Base-by-base conservation (phyloP, 352 stramenopile genomes). In the Pythium myriotylum region DNA sequence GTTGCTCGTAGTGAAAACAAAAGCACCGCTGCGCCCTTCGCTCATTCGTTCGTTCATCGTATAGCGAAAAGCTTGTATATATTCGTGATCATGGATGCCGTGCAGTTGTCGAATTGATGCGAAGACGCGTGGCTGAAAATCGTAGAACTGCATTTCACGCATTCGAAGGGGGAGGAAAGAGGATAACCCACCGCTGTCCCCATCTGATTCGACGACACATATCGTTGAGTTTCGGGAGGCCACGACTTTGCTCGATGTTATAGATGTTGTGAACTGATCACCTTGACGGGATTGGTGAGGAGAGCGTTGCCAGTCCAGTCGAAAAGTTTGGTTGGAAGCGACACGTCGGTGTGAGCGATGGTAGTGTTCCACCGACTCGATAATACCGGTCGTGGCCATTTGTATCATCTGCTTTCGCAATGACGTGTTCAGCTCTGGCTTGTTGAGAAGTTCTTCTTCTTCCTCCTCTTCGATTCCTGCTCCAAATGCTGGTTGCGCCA, bases 1-100 rank as follows among this genome's bases (percentile, higher is more conserved):
- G 54, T 97, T 88, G 61, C 76, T 90, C 35, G 89, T 94, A 49
- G 90, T 92, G 55, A 97, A 97, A 20, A 97, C 81, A 47, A 97
- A 97, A 13, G 83, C 91, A 10, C 87, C 91, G 47, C 79, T 94
- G 47, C 86, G 73, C 3, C 91, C 91, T 77, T 97, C 91, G 43
- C 82, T 92, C 46, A 97, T 88, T 5, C 88, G 88, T 54, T 97
- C 91, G 62, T 96, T 96, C 26, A 87, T 87, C 9, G 89, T 97
- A 22, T 72, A 61, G 13, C 84, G 77, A 52, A 97, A 94, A 24
- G 82, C 81, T 37, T 81, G 75, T 20, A 90, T 77, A 58, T 95
- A 95, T 63, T 91, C 84, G 10, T 67, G n/a, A 65, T 94, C 85
- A 39, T 91, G 73, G 17, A 95, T 75, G 10, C 77, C 79, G 29